Base-by-base conservation (phyloP, 192 early-diverging fungal genomes). In the Coemansia sp. region DNA sequence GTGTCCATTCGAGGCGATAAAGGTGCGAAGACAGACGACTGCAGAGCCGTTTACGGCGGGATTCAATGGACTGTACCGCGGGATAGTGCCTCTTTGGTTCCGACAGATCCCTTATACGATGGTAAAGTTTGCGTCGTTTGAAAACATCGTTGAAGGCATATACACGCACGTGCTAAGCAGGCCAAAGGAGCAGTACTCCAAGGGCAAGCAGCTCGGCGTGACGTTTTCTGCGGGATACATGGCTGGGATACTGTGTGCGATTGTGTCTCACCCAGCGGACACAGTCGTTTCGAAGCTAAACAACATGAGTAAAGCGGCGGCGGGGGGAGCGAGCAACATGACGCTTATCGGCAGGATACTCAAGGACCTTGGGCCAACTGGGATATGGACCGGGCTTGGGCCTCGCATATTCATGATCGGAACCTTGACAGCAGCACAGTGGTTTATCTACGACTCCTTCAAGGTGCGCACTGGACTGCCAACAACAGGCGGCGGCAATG, bases 371-470 rank as follows among this genome's bases (percentile, higher is more conserved):
- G 89, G 89, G 43, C 76, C 86, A 32, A 59, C 71, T 14, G 89
- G 89, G 45, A 74, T 89, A 61, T 92, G 90, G 88, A 87, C 87
- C 71, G 94, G 94, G 64, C 83, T 95, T 34, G 85, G 85, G n/a
- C 86, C 92, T 38, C 92, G 94, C 85, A 90, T 94, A 70, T 76
- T 93, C 42, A 95, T 95, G 94, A 89, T 95, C 69, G 94, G 93
- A 83, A 91, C 92, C 59, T 82, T 95, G 40, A 95, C 92, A 69
- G 90, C 85, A 59, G 77, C 89, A 53, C 92, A 94, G 80, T 94
- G 90, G 90, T 83, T 87, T 57, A 87, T 92, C 84, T 92, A 91
- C 78, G 92, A 92, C 86, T 83, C 84, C 59, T 90, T 89, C 86
- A 92, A 92, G 85, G 85, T 84, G 32, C 66, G 74, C 67, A 81